A percentile compares a stretch with the other conserved stretches of the same genome.
Conservation (phyloP, 495 filamentous ascomycete species). For the Xylaria venustula region DNA sequence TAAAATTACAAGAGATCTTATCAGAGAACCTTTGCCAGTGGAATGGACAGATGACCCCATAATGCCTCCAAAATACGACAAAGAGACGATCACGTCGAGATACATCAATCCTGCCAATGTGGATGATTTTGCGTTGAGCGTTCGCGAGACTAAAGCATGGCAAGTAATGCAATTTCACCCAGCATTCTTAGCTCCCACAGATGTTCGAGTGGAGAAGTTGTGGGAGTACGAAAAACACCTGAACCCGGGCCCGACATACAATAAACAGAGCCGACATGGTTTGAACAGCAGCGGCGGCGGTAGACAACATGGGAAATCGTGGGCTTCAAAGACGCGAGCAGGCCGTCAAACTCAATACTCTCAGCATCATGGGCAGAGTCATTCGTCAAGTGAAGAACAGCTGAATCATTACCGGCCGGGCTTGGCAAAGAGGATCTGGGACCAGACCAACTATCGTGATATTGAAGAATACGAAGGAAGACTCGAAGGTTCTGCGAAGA, state of each 20-base stretch:
- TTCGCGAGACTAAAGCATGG: slow-evolving; percentile 46
- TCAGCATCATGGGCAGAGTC: not conserved
- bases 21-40: slow-evolving; percentile 39
- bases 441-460: not conserved
- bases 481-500: not conserved
- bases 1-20: slow-evolving; percentile 40
- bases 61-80: slow-evolving; percentile 45
- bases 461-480: not conserved
- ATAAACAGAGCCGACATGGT: not conserved
- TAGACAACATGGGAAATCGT: not conserved
- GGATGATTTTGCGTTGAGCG: slow-evolving; percentile 39
- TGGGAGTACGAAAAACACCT: slow-evolving; percentile 20
- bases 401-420: not conserved
- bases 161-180: slow-evolving; percentile 45
- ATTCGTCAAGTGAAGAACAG: not conserved
- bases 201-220: slow-evolving; percentile 21
- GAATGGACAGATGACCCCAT: slow-evolving; percentile 43
- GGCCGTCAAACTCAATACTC: not conserved
- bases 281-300: not conserved
- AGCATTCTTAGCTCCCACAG: slow-evolving; percentile 32
- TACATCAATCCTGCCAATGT: slow-evolving; percentile 47
- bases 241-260: not conserved
- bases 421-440: not conserved
- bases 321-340: not conserved
- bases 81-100: slow-evolving; percentile 43